Evolutionary conservation across 495 filamentous ascomycete genomes (phyloP), one percentile per base, ranked within the genome.

Genomic region (Penicillium turbatum): DNA sequence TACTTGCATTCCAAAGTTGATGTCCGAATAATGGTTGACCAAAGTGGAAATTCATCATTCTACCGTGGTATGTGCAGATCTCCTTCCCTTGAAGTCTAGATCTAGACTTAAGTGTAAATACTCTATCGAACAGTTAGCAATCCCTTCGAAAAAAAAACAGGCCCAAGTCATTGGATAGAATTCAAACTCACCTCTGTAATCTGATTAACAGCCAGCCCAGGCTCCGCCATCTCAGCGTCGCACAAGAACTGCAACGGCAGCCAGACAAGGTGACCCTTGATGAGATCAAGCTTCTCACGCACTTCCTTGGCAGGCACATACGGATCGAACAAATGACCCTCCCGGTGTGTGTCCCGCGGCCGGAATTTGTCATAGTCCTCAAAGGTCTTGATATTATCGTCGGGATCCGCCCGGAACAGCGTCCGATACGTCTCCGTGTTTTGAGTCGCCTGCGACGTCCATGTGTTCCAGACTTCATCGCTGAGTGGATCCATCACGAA

Each of bases 241-340:
- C 77, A 73, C 62, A 97, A 68, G 62, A 95, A 97, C 36, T 92
- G 82, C 58, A 97, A 62, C 42, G 90, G 92, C 86, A 96, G 89
- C 92, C 92, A 97, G 0, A 98, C 91, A 26, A 98, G 67, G 76
- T 97, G 93, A 0, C 92, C 93, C 67, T 82, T 86, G 64, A 97
- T 82, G 56, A 81, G 71, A 62, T 89, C 86, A 30, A 98, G 73
- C 68, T 90, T 89, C 63, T 78, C 58, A 19, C 87, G 78, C 12
- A 95, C 83, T 40, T 92, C 85, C 19, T 81, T 67, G 0, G 79
- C 77, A 0, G 88, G 84, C 56, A 86, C 77, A 71, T 83, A 88
- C 10, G 79, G 80, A 62, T 92, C 87, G 63, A 86, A 93, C 51
- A 97, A 77, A 70, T 97, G 92, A 0, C 92, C 91, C 31, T 88